These are phyloP conservation scores for Botrytis tulipae DNA, from an alignment of 2,329 filamentous ascomycete genomes.

Conservation along the genomic window DNA sequence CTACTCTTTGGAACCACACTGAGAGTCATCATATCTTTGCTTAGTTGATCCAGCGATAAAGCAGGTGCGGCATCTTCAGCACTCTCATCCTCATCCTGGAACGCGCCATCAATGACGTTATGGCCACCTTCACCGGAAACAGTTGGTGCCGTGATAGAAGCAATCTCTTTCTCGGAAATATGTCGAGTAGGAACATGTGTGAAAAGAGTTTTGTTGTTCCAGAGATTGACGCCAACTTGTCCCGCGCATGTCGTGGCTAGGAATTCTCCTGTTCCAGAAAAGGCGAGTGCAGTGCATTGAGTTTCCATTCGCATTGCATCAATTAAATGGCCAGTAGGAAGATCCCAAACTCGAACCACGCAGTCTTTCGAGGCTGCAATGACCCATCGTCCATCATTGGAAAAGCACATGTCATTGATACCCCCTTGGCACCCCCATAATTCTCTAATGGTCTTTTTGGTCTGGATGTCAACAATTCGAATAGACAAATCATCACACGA, in stretches of 20 bases:
- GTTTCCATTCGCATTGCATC: conserved; percentile 81
- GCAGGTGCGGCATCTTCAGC: conserved; percentile 55
- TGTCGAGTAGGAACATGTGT: conserved; percentile 83
- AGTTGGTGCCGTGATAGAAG: conserved; percentile 64
- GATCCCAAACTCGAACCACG: conserved; percentile 84
- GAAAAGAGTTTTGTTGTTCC: conserved; percentile 93
- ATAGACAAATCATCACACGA: conserved; percentile 87
- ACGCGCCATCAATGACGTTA: conserved; percentile 73
- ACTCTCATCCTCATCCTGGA: conserved; percentile 53
- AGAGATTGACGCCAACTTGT: conserved; percentile 84
- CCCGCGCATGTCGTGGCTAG: conserved; percentile 85
- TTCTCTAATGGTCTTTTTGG: conserved; percentile 86
- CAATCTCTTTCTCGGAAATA: conserved; percentile 74
- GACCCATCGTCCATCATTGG: conserved; percentile 90
- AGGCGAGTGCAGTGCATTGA: conserved; percentile 79
- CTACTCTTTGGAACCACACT: conserved; percentile 84
- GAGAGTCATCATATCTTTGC: conserved; percentile 78
- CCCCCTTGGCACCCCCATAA: conserved; percentile 76
- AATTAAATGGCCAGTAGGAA: conserved; percentile 92
- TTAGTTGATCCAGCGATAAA: conserved; percentile 71
- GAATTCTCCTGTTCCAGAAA: conserved; percentile 88
- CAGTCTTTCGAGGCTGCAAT: conserved; percentile 81
- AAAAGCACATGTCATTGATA: conserved; percentile 85
- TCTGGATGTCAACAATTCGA: conserved; percentile 85
- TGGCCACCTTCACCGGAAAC: conserved; percentile 79